Conservation (phyloP, 2,329 filamentous ascomycete species). For the Aurifilum marmelostoma region DNA sequence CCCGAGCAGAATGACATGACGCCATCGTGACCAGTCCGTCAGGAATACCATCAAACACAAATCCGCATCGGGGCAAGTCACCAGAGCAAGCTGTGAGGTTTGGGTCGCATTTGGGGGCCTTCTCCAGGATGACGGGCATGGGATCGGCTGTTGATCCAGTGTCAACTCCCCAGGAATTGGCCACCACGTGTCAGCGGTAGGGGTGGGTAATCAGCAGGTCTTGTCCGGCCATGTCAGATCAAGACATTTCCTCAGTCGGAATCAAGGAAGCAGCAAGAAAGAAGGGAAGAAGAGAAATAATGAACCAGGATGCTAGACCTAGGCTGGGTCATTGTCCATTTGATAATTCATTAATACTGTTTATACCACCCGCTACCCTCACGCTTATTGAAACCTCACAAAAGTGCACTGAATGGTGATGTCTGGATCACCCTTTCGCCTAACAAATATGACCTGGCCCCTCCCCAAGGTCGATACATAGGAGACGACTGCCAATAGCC, state of each 20-base stretch:
- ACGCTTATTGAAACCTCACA: background rate
- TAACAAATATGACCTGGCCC: no score
- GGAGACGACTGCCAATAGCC: no score
- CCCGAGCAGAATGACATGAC: background rate
- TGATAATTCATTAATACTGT: background rate
- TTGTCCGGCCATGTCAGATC: background rate
- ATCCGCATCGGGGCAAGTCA: background rate
- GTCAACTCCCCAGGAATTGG: background rate
- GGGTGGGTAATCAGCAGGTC: background rate
- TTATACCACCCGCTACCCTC: background rate
- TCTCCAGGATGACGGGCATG: background rate
- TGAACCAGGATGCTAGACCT: background rate
- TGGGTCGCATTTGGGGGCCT: background rate
- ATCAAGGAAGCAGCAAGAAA: background rate
- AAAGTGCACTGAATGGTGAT: background rate
- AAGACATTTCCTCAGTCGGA: background rate
- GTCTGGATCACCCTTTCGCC: background rate
- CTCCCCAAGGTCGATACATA: no score
- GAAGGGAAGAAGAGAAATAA: background rate
- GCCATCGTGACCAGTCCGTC: background rate
- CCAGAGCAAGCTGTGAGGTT: background rate
- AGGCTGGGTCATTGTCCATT: background rate
- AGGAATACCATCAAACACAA: background rate
- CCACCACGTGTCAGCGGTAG: background rate
- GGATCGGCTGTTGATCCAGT: background rate